Conservation (phyloP, 768 basidiomycete species). For the Tylopilus cervinicoccineus region DNA sequence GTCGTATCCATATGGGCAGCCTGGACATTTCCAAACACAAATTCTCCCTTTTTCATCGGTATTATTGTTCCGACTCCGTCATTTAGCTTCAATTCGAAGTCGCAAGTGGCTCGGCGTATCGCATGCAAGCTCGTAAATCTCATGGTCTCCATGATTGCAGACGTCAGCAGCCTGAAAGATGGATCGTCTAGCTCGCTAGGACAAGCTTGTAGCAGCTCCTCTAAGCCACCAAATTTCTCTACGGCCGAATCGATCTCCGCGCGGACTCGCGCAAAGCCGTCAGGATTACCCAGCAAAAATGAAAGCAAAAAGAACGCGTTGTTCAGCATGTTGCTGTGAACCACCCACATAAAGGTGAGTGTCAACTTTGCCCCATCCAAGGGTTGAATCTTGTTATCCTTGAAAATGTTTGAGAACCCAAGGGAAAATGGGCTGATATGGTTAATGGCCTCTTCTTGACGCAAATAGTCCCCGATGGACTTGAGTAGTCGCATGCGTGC, state of each 20-base stretch:
- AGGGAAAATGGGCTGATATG: conserved; percentile 5
- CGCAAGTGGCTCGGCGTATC: conserved; percentile 6
- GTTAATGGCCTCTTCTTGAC: conserved; percentile 1
- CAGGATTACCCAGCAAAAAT: conserved; percentile 39
- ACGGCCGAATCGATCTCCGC: conserved; percentile 39
- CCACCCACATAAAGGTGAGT: conserved; percentile 17
- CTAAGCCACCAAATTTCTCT: conserved; percentile 8
- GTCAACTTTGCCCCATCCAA: conserved; percentile 14
- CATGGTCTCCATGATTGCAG: conserved; percentile 23
- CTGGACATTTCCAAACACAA: conserved; percentile 11
- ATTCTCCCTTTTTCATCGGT: conserved; percentile 15
- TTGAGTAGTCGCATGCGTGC: conserved; percentile 10
- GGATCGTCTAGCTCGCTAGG: conserved; percentile 14
- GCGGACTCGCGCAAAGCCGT: conserved; percentile 40
- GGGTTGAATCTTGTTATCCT: conserved; percentile 10
- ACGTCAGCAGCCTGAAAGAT: conserved; percentile 15
- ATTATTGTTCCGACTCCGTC: background rate
- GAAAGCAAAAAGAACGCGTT: conserved; percentile 19
- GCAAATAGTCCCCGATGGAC: conserved; percentile 10
- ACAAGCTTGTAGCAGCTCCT: conserved; percentile 6
- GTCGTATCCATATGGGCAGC: conserved; percentile 16
- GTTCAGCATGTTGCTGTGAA: conserved; percentile 18
- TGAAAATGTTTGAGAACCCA: conserved; percentile 13
- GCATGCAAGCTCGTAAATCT: conserved; percentile 15
- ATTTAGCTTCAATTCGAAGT: conserved; percentile 15